Evolutionary conservation across 83 land plant species (phyloP).

Genomic region (Diphasiastrum complanatum): DNA sequence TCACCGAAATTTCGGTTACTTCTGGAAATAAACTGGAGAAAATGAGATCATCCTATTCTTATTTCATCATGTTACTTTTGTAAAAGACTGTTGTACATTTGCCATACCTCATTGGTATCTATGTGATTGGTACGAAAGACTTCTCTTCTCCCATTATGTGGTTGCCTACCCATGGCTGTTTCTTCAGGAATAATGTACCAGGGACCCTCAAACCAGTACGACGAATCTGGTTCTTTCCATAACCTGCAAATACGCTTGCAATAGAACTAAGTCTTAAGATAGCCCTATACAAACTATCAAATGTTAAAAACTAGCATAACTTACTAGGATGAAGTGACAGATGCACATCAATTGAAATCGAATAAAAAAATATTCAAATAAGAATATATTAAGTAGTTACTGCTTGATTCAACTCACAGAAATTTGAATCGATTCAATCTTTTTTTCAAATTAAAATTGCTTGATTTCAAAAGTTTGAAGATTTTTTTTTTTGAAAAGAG

Average conservation of each 20-base stretch:
- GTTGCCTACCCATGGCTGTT: constrained; percentile 80
- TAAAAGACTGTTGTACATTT: neutral
- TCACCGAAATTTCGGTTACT: neutral
- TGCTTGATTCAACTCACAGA: no score
- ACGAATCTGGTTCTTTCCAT: constrained; percentile 77
- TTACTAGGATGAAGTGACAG: no score
- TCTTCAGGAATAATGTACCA: constrained; percentile 96
- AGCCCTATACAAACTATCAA: constrained; percentile 5
- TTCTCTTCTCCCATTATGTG: constrained; percentile 81
- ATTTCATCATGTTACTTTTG: neutral
- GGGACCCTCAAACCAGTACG: constrained; percentile 48
- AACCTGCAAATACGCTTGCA: constrained; percentile 37
- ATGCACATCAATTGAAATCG: no score
- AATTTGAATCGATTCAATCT: no score
- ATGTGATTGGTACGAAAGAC: constrained; percentile 67
- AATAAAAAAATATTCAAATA: neutral
- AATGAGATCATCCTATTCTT: neutral
- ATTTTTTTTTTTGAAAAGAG: no score
- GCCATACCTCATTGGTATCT: constrained; percentile 72
- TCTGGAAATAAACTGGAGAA: neutral
- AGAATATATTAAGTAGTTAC: neutral
- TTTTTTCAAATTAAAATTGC: no score
- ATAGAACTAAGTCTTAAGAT: neutral
- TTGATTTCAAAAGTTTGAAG: no score
- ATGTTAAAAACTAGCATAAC: neutral